phyloP scores from a whole-genome alignment of 2,329 filamentous ascomycete genomes.

The Fusarium bactridioides region DNA sequence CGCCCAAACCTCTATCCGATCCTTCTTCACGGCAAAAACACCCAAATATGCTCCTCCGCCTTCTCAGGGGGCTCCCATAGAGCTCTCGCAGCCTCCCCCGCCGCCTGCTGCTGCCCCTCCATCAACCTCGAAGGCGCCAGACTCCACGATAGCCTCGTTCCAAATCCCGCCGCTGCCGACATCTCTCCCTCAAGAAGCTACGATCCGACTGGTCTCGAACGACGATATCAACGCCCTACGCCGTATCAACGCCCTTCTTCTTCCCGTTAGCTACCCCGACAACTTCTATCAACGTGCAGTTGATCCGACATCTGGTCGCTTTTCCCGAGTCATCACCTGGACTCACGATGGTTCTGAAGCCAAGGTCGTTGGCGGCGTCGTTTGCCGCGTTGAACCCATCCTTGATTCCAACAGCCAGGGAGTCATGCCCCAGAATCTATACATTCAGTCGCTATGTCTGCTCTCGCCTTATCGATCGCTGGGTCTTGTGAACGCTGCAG shows the following conservation, averaged over 20 bases:
- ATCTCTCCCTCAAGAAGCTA: constrained; percentile 56
- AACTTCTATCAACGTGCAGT: constrained; percentile 67
- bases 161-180: constrained; percentile 45
- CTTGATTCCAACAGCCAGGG: constrained; percentile 21
- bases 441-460: constrained; percentile 70
- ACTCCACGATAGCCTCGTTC: constrained; percentile 2
- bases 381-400: constrained; percentile 65
- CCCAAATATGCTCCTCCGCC: constrained; percentile 49
- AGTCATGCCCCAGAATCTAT: constrained; percentile 57
- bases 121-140: constrained; percentile 37
- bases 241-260: constrained; percentile 70
- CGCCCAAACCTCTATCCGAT: constrained; percentile 66
- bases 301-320: constrained; percentile 59
- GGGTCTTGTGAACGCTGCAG: constrained; percentile 65
- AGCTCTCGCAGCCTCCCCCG: constrained; percentile 29
- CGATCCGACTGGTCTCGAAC: constrained; percentile 59
- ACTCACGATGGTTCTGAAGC: constrained; percentile 51
- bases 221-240: constrained; percentile 66
- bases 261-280: constrained; percentile 70
- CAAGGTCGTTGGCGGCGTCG: constrained; percentile 67
- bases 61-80: constrained; percentile 30
- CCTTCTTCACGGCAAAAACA: constrained; percentile 65
- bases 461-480: constrained; percentile 69
- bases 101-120: constrained; percentile 40
- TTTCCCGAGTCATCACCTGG: constrained; percentile 69